Conservation (phyloP, 352 stramenopile species). For the Pythium inflatum region DNA sequence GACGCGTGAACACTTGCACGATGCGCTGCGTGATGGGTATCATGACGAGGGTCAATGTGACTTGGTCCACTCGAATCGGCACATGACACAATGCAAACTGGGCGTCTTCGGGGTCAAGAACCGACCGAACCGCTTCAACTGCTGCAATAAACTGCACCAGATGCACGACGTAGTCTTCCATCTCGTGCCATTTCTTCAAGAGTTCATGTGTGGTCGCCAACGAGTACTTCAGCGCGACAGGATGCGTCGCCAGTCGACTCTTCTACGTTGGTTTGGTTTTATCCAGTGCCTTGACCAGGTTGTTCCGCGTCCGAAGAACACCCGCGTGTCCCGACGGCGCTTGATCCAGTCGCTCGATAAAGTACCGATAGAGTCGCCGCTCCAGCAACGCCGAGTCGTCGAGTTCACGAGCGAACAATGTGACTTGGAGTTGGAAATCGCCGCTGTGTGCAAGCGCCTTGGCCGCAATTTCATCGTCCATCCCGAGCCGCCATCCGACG, state of each 20-base stretch:
- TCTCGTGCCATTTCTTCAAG: no score
- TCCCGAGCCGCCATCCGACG: neutral
- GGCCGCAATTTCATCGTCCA: neutral
- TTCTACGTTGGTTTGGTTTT: no score
- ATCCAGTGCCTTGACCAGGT: neutral
- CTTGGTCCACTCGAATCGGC: no score
- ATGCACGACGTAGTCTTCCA: neutral
- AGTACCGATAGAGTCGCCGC: neutral
- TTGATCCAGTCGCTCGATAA: neutral
- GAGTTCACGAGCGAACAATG: neutral
- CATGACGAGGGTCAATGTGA: neutral
- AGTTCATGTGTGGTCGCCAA: no score
- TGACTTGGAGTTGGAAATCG: neutral
- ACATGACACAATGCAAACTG: no score
- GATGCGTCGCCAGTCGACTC: neutral
- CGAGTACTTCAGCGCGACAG: no score
- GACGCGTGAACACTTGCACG: neutral
- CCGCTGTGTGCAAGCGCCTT: neutral
- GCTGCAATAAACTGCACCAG: neutral
- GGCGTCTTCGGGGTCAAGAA: no score
- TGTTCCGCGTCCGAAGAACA: neutral
- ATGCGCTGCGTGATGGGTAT: neutral
- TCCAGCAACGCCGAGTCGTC: neutral
- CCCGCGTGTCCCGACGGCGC: neutral
- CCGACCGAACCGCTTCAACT: neutral